Evolutionary conservation across 139 green algal genomes (phyloP).

Genomic region (Trebouxia sp.): DNA sequence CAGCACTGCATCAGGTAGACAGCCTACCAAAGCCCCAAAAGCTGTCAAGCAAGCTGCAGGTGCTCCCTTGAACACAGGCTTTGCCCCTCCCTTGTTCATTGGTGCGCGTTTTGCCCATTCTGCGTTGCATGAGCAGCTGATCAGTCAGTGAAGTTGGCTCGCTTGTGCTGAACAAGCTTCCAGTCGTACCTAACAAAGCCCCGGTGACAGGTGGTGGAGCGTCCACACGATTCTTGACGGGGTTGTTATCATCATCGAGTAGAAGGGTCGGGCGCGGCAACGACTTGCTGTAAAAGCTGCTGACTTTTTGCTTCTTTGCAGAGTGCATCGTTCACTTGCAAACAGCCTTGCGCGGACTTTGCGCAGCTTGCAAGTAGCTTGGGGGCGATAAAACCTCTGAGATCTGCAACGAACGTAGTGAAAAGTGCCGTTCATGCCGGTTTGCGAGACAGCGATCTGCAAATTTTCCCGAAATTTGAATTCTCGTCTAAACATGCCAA

Average conservation of each 20-base stretch:
- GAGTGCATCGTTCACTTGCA: background rate
- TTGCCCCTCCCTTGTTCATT: background rate
- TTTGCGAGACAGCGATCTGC: no score
- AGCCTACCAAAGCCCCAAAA: background rate
- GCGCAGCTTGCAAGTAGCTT: no score
- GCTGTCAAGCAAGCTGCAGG: conserved; percentile 14
- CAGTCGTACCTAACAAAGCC: conserved; percentile 4
- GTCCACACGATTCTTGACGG: background rate
- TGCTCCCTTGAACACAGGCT: conserved; percentile 7
- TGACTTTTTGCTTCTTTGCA: conserved; percentile 13
- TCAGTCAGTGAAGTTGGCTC: background rate
- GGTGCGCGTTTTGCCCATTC: conserved; percentile 3
- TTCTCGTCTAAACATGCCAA: no score
- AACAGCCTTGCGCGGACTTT: background rate
- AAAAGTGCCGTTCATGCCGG: no score
- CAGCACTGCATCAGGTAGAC: no score
- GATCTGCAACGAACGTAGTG: no score
- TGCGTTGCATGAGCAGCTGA: background rate
- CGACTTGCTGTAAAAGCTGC: conserved; percentile 16
- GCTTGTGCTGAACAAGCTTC: no score
- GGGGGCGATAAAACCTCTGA: no score
- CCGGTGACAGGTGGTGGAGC: background rate
- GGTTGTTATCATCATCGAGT: background rate
- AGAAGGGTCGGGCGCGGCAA: background rate
- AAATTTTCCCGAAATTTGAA: no score